Percentiles rank a stretch among this genome's conserved stretches.
phyloP scores from a whole-genome alignment of 2,329 filamentous ascomycete genomes.

The Pseudogymnoascus pannorum region DNA sequence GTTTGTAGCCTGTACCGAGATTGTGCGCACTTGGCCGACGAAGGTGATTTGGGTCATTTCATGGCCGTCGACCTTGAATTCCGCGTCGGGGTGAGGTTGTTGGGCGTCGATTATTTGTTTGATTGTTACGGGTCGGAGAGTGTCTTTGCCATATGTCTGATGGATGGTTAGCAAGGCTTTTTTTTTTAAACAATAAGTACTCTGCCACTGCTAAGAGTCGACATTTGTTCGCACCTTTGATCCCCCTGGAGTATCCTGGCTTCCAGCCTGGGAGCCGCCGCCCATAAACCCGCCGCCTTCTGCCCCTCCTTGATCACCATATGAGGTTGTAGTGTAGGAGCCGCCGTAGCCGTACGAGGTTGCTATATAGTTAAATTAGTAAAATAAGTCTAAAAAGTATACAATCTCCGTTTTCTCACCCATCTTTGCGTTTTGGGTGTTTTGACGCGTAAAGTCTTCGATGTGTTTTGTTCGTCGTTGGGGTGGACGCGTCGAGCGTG shows the following conservation, averaged over 20 bases:
- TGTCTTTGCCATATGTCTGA: conserved; percentile 62
- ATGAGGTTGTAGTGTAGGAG: conserved; percentile 25
- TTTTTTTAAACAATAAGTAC: conserved; percentile 2
- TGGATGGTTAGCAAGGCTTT: not conserved
- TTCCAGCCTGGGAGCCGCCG: conserved; percentile 53
- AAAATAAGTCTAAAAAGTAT: not conserved
- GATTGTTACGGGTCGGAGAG: conserved; percentile 86
- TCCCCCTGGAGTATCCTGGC: conserved; percentile 40
- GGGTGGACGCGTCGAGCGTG: conserved; percentile 17
- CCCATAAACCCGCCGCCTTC: conserved; percentile 56
- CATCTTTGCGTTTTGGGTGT: conserved; percentile 14
- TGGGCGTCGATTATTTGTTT: conserved; percentile 85
- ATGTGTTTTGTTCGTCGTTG: conserved; percentile 3
- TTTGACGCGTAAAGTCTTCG: not conserved
- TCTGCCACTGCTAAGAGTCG: conserved; percentile 12
- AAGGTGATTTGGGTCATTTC: conserved; percentile 70
- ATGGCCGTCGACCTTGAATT: conserved; percentile 75
- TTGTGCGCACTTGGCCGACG: conserved; percentile 82
- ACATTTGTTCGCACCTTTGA: conserved; percentile 33
- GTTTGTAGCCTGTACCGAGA: conserved; percentile 82
- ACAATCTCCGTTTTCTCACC: conserved; percentile 12
- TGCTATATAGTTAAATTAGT: conserved; percentile 16
- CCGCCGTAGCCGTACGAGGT: conserved; percentile 26
- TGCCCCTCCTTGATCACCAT: conserved; percentile 48
- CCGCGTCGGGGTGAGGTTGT: conserved; percentile 64